Base-by-base conservation (phyloP, 805 yeast genomes). In the Ogataea salicorniae region DNA sequence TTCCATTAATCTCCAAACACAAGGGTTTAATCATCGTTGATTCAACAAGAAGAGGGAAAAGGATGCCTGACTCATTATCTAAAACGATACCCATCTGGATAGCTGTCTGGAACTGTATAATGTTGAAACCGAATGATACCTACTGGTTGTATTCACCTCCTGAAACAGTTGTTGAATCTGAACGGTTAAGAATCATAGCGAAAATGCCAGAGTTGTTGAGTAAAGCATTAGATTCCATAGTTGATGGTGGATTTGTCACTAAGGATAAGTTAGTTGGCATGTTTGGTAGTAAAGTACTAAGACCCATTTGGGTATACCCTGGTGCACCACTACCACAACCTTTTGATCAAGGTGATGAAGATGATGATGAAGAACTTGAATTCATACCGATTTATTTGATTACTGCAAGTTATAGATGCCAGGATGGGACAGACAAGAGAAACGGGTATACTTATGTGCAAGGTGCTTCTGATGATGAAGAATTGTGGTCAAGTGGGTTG, bases 401-500 rank as follows among this genome's bases (percentile, higher is more conserved):
- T 43, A 83, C 89, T 0, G 84, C 86, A 0, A 84, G 91, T 39
- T 70, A 72, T 47, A 72, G 71, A 59, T 77, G 75, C 17, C 83
- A 79, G 53, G 87, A 82, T 61, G 88, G 87, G 7, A 66, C 68
- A 6, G 73, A 69, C 43, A 67, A 67, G 42, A 56, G 73, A 42
- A 49, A 62, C 8, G 83, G 81, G 0, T 83, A 67, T 53, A 65
- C 74, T 0, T 90, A 90, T 59, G 86, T 89, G 1, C 97, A 89
- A 64, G 97, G 97, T 1, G 94, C 96, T 0, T 97, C 94, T 0
- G 97, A 90, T 63, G 97, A 91, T 58, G 96, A 90, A 61, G 97
- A 90, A 58, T 69, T 83, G 11, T 90, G 97, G 97, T 76, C 84
- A 0, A 70, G 75, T 5, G 68, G 73, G 0, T 62, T 88, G 31